Base-by-base conservation (phyloP, 768 basidiomycete species). In the Omphalotus guepiniiformis region DNA sequence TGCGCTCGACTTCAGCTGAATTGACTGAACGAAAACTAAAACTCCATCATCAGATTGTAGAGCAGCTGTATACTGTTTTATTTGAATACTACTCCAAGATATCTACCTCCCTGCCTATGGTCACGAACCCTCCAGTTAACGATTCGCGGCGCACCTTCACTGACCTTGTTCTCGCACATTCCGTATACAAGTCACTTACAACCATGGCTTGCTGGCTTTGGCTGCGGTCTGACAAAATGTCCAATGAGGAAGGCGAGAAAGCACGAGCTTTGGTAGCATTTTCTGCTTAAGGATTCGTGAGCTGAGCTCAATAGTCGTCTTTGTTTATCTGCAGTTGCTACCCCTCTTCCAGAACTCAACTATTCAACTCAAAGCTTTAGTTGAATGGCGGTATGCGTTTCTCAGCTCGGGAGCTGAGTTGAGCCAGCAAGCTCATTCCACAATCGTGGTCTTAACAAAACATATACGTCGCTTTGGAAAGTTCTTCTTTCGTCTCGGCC, bases 381-480 rank as follows among this genome's bases (percentile, higher is more conserved):
- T 72, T 16, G 74, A 75, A 48, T 57, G 80, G n/a, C 79, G 90
- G 29, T 78, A 76, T 46, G 65, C 63, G 37, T 65, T 88, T 16
- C 59, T 82, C 26, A 58, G 71, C 7, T 61, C 76, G 8, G 51
- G 80, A 9, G 68, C 66, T 40, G 58, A 67, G 16, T 37, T 44
- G 13, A 50, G 39, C 53, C 61, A 70, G 18, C 65, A 69, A 8
- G 56, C 70, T 5, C 56, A 64, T 7, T 72, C 67, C 32, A 74
- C 78, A 3, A 61, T 88, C 23, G 73, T 80, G 34, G 61, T 75
- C 28, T 64, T 92, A 23, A 84, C 85, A 6, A 79, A 78, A 39
- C 88, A 90, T 55, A 69, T 88, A 23, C 76, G 76, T 35, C 60
- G 78, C 26, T 83, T 89, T 55, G 91, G 89, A 12, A 92, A 91